A percentile compares a stretch with the other conserved stretches of the same genome.
Conservation (phyloP, 768 basidiomycete species). For the Ramaria rubella region DNA sequence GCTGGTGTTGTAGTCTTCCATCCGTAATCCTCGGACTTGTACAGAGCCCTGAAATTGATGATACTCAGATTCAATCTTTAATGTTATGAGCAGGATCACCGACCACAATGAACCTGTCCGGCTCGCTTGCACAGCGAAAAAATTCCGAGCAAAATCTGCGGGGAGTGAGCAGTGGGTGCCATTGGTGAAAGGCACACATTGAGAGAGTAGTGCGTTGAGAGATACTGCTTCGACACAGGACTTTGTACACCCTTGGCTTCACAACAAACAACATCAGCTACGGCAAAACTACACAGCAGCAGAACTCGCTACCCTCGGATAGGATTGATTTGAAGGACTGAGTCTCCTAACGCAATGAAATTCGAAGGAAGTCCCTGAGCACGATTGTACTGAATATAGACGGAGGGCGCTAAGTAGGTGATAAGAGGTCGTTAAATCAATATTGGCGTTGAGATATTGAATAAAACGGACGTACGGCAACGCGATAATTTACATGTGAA, state of each 20-base stretch:
- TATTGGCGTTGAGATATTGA: background rate
- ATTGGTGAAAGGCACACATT: background rate
- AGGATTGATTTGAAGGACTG: conserved; percentile 18
- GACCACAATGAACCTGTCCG: background rate
- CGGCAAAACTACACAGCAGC: background rate
- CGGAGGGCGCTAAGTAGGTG: conserved; percentile 8
- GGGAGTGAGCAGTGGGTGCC: background rate
- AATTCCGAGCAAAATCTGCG: background rate
- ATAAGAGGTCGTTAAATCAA: background rate
- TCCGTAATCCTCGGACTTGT: conserved; percentile 13
- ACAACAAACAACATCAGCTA: background rate
- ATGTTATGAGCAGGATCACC: background rate
- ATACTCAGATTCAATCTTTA: background rate
- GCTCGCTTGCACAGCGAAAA: background rate
- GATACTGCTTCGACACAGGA: conserved; percentile 14
- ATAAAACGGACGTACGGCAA: background rate
- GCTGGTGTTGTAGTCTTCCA: conserved; percentile 11
- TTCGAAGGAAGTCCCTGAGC: conserved; percentile 17
- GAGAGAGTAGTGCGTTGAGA: conserved; percentile 10
- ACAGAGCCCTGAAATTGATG: background rate
- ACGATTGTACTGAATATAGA: conserved; percentile 16
- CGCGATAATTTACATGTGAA: background rate
- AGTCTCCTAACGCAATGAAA: conserved; percentile 20
- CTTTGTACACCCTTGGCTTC: conserved; percentile 18
- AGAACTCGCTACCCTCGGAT: conserved; percentile 12